A percentile compares a stretch with the other conserved stretches of the same genome.
Conservation (phyloP, 2,329 filamentous ascomycete genomes). For the Colletotrichum tropicicola region DNA sequence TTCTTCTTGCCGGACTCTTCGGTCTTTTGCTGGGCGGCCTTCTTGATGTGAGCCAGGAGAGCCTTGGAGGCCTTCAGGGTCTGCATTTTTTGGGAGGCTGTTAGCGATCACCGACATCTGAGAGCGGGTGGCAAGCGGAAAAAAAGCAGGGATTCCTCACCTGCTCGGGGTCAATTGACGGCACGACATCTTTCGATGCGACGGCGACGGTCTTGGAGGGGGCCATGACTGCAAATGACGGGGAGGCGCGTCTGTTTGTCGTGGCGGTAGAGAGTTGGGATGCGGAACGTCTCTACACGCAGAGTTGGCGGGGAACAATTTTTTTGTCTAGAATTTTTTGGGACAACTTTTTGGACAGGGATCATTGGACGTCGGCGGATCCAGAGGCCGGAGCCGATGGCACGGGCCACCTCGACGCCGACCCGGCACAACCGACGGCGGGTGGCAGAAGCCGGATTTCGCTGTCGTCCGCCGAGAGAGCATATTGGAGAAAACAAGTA, state of each 20-base stretch:
- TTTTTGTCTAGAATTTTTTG: constrained; percentile 1
- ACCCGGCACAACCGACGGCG: not conserved
- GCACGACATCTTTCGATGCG: constrained; percentile 38
- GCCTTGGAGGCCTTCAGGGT: constrained; percentile 71
- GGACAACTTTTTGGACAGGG: constrained; percentile 9
- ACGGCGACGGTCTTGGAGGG: constrained; percentile 50
- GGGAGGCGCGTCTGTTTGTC: constrained; percentile 3
- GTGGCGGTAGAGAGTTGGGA: constrained; percentile 4
- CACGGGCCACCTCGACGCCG: constrained; percentile 9
- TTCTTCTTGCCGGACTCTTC: constrained; percentile 59
- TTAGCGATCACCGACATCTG: constrained; percentile 11
- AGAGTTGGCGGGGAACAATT: constrained; percentile 28
- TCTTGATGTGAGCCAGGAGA: constrained; percentile 69
- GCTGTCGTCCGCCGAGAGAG: not conserved
- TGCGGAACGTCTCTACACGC: not conserved
- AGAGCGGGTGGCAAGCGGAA: not conserved
- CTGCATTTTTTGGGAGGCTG: constrained; percentile 42
- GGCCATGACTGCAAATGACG: constrained; percentile 43
- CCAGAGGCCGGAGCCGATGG: constrained; percentile 26
- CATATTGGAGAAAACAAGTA: no score
- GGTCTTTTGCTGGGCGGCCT: constrained; percentile 53
- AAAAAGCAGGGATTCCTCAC: constrained; percentile 35
- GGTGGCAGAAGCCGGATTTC: not conserved
- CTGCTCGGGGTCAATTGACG: constrained; percentile 52
- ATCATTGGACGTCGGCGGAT: constrained; percentile 24